Evolutionary conservation across 257 asterid species (phyloP), one percentile per base, ranked within the genome.

Genomic region (Eucommia ulmoides): DNA sequence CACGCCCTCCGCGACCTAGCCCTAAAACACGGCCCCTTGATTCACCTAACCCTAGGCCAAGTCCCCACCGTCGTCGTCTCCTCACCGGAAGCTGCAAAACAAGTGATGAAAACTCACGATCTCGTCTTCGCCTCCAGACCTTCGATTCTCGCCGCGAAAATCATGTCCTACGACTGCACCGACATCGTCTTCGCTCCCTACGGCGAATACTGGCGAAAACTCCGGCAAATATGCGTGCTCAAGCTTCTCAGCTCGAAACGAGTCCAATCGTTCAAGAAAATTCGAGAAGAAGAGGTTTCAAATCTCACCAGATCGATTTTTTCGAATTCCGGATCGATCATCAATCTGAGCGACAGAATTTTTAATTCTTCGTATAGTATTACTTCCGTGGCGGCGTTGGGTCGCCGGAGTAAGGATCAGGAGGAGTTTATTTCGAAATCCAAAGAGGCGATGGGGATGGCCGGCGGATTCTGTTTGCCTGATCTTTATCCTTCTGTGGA

Each of bases 401-500:
- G 79, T 22, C 52, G 25, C 11, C 55, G 60, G n/a, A 12, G 53
- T 41, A 22, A 33, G 8, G 62, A 65, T 20, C 54, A 53, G 0
- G 60, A 64, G 7, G 11, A 26, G 24, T n/a, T 71, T 66, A 48
- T 62, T 1, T 19, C 16, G 9, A 17, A 41, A 45, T 0, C 67
- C 22, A 62, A 33, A 33, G 24, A 42, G 52, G 58, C 53, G 7
- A 19, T 58, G 26, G 8, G 50, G 1, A 42, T 64, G 51, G 44
- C 58, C 0, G 68, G 64, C 1, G 71, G 69, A 0, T 64, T 67
- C 7, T 56, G 58, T 54, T 3, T 55, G 15, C 70, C 71, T 0
- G 75, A 67, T 50, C 14, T 75, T 9, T 71, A 62, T 18, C 82
- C 82, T 2, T 70, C 73, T 0, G 29, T 46, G 12, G 62, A 49